Evolutionary conservation across 768 basidiomycete species (phyloP).

Genomic region (Trametopsis cervina): DNA sequence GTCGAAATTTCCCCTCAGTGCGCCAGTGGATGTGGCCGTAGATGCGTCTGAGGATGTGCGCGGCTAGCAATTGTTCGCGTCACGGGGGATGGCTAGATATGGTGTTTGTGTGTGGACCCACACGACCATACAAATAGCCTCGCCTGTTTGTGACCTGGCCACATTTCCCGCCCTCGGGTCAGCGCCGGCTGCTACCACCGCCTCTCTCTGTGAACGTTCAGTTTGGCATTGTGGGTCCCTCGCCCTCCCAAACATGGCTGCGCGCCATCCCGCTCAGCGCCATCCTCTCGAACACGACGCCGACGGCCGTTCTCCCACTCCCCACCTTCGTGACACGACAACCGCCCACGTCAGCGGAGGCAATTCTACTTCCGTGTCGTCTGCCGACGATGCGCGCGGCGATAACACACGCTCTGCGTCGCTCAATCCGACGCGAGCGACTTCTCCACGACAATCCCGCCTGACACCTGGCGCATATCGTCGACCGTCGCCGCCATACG

Average conservation of each 20-base stretch:
- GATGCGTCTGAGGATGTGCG: neutral
- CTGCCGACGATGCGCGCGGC: too few relatives aligned
- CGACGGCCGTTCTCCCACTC: neutral
- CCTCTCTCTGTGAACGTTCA: constrained; percentile 1
- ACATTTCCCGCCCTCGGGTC: constrained; percentile 4
- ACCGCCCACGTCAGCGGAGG: neutral
- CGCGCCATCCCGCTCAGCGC: constrained; percentile 1
- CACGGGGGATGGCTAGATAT: constrained; percentile 2
- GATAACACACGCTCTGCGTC: too few relatives aligned
- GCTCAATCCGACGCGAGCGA: too few relatives aligned
- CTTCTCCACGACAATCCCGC: too few relatives aligned
- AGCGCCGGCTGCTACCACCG: constrained; percentile 4
- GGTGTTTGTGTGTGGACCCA: constrained; percentile 16
- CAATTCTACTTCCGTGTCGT: neutral
- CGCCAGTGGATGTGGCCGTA: neutral
- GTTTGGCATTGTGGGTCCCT: constrained; percentile 14
- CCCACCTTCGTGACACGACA: neutral
- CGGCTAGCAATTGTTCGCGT: neutral
- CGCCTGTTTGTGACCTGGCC: neutral
- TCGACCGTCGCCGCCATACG: too few relatives aligned
- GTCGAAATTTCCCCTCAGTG: too few relatives aligned
- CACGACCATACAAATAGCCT: constrained; percentile 13
- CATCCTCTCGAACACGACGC: neutral
- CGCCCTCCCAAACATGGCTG: constrained; percentile 9
- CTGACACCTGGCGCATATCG: too few relatives aligned